Percentiles rank a stretch among this genome's conserved stretches.
Conservation (phyloP, 306 rosid species). For the Vigna trinervia region DNA sequence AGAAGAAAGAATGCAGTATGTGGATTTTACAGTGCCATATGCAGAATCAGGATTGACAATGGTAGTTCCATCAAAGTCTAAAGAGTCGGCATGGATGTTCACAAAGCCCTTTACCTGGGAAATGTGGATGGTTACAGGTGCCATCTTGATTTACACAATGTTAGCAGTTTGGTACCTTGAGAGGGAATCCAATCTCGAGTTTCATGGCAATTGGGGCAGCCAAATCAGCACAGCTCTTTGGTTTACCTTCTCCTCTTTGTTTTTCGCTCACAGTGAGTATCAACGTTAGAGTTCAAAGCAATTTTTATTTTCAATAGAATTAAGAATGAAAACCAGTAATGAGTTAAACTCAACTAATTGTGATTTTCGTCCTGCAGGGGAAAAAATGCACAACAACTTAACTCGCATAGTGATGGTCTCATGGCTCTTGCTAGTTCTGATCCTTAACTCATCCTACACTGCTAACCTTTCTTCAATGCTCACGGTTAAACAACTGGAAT, state of each 20-base stretch:
- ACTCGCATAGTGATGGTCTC: slow-evolving; percentile 56
- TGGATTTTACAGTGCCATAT: slow-evolving; percentile 78
- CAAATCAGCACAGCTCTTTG: slow-evolving; percentile 69
- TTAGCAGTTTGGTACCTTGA: slow-evolving; percentile 68
- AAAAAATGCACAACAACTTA: slow-evolving; percentile 54
- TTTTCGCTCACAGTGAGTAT: slow-evolving; percentile 78
- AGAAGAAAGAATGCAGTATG: slow-evolving; percentile 53
- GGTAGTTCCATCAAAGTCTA: slow-evolving; percentile 57
- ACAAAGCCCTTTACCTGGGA: slow-evolving; percentile 68
- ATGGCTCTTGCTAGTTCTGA: slow-evolving; percentile 67
- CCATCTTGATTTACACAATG: slow-evolving; percentile 61
- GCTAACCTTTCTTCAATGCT: slow-evolving; percentile 80
- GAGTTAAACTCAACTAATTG: background rate
- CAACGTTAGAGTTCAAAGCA: slow-evolving; percentile 23
- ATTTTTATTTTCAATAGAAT: slow-evolving; percentile 14
- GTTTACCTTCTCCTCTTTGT: slow-evolving; percentile 76
- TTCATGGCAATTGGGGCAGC: slow-evolving; percentile 57
- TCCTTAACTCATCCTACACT: slow-evolving; percentile 69
- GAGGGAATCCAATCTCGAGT: slow-evolving; percentile 56
- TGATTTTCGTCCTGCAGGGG: slow-evolving; percentile 51
- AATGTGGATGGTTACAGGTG: slow-evolving; percentile 57
- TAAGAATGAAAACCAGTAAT: background rate
- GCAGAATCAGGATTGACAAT: slow-evolving; percentile 72
- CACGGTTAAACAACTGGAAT: slow-evolving; percentile 52
- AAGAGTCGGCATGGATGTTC: slow-evolving; percentile 65